These are phyloP conservation scores for Stephania yunnanensis DNA, from an alignment of 164 flowering plant species.

Conservation along the genomic window DNA sequence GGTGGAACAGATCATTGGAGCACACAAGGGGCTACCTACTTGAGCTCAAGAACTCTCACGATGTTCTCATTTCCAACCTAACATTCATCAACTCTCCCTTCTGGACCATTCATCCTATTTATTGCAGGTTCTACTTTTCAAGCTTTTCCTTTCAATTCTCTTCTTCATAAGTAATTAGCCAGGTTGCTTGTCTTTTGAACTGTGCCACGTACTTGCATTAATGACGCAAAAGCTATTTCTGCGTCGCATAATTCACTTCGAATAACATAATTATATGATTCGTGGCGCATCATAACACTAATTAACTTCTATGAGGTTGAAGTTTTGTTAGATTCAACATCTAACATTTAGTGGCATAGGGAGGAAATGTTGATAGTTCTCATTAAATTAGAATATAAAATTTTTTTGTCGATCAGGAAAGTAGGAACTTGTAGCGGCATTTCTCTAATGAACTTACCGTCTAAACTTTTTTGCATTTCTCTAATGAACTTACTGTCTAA, in stretches of 20 bases:
- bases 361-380: too few relatives aligned
- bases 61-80: conserved; percentile 79
- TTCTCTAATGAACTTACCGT: too few relatives aligned
- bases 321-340: not conserved
- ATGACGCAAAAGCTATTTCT: too few relatives aligned
- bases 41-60: conserved; percentile 69
- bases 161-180: not conserved
- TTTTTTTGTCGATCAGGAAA: too few relatives aligned
- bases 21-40: conserved; percentile 95
- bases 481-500: too few relatives aligned
- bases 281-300: too few relatives aligned
- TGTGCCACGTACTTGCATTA: too few relatives aligned
- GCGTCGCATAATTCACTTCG: too few relatives aligned
- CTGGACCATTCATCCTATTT: conserved; percentile 98
- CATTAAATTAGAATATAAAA: too few relatives aligned
- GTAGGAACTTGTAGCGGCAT: too few relatives aligned
- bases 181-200: not conserved
- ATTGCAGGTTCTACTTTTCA: conserved; percentile 60
- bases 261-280: too few relatives aligned
- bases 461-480: too few relatives aligned
- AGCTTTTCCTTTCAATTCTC: not conserved
- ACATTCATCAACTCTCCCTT: conserved; percentile 90
- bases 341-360: not conserved
- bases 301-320: not conserved
- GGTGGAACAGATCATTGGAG: conserved; percentile 91